Evolutionary conservation across 345 rosid genomes (phyloP).

Genomic region (Pelargonium nanum): DNA sequence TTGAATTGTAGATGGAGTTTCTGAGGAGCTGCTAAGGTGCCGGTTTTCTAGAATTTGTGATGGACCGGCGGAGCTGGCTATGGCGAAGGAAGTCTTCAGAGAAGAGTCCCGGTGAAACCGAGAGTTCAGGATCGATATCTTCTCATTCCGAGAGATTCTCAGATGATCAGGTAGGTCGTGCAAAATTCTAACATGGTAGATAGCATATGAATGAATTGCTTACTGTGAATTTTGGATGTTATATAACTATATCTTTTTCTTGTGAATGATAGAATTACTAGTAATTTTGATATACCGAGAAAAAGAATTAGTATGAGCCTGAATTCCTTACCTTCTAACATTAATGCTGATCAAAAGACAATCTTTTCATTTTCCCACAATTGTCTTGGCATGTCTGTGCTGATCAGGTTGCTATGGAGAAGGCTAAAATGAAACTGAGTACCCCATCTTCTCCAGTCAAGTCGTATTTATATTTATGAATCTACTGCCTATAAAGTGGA

Average conservation of each 20-base stretch:
- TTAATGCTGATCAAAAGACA: neutral
- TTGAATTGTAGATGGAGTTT: constrained; percentile 7
- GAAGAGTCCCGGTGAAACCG: constrained; percentile 59
- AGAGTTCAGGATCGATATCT: constrained; percentile 55
- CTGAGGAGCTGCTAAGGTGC: constrained; percentile 13
- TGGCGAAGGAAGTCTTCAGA: constrained; percentile 69
- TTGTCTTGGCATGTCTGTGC: neutral
- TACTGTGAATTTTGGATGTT: too few species aligned
- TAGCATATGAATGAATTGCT: too few species aligned
- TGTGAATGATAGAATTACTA: too few species aligned
- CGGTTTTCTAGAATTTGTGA: constrained; percentile 17
- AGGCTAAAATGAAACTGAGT: neutral
- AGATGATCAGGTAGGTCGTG: constrained; percentile 61
- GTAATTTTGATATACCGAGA: too few species aligned
- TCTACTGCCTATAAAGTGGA: neutral
- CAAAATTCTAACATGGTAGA: too few species aligned
- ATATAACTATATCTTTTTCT: too few species aligned
- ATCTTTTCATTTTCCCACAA: neutral
- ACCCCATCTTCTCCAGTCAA: neutral
- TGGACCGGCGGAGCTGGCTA: constrained; percentile 74
- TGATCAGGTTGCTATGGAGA: neutral
- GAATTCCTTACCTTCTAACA: neutral
- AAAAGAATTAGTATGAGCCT: too few species aligned
- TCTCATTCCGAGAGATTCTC: constrained; percentile 60
- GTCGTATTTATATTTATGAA: neutral